Conservation (phyloP, 2,329 filamentous ascomycete species). For the Aspergillus neotritici region DNA sequence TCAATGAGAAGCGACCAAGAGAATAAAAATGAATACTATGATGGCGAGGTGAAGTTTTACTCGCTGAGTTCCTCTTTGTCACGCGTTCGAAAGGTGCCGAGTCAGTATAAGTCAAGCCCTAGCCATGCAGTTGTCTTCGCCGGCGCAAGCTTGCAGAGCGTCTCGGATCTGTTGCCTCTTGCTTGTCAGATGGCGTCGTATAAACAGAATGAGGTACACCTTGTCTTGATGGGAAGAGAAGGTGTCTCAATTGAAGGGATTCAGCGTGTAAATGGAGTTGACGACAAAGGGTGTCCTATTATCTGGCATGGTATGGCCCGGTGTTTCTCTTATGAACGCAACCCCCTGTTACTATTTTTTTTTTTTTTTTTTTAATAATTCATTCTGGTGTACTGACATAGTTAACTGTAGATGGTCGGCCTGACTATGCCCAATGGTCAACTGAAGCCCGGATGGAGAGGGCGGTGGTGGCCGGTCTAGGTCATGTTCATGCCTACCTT, state of each 20-base stretch:
- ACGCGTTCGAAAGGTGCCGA: conserved; percentile 51
- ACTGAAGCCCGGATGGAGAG: conserved; percentile 63
- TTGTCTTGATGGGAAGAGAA: conserved; percentile 69
- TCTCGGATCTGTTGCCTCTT: conserved; percentile 67
- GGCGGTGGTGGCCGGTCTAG: conserved; percentile 59
- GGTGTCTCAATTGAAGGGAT: conserved; percentile 65
- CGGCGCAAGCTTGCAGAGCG: conserved; percentile 67
- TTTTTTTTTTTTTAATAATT: conserved; percentile 40
- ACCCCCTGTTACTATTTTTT: conserved; percentile 40
- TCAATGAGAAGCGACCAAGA: conserved; percentile 10
- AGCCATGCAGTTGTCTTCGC: conserved; percentile 67
- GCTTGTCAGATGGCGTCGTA: conserved; percentile 78
- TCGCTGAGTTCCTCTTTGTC: conserved; percentile 60
- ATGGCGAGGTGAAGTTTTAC: conserved; percentile 65
- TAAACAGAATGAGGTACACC: conserved; percentile 69
- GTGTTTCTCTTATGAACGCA: too few relatives aligned
- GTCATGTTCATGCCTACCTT: conserved; percentile 66
- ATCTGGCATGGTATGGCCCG: conserved; percentile 48
- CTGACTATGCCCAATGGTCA: conserved; percentile 66
- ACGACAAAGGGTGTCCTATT: conserved; percentile 59
- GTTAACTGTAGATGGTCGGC: conserved; percentile 58
- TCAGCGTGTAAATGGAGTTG: conserved; percentile 72
- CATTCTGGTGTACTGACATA: conserved; percentile 2
- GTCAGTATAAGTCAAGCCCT: conserved; percentile 50
- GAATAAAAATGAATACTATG: conserved; percentile 47